phyloP scores from a whole-genome alignment of 2,329 filamentous ascomycete species.

The Botrytis porri region DNA sequence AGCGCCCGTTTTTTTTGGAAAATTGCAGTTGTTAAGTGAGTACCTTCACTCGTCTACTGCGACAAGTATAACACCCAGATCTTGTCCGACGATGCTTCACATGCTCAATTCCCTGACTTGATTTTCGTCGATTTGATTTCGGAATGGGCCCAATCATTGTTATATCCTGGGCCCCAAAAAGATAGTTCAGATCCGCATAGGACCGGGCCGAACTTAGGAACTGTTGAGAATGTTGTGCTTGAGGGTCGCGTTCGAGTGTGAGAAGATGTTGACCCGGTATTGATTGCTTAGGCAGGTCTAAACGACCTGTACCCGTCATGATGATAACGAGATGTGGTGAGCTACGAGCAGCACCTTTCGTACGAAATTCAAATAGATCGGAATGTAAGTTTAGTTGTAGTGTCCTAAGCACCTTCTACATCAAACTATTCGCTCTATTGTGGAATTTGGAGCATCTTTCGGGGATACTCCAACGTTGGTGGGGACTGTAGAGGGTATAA shows the following conservation, averaged over 20 bases:
- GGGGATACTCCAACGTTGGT: background rate
- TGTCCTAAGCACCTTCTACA: conserved; percentile 6
- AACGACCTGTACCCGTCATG: conserved; percentile 11
- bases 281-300: conserved; percentile 10
- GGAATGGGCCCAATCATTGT: conserved; percentile 34
- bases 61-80: conserved; percentile 91
- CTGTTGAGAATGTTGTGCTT: conserved; percentile 8
- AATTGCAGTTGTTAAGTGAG: conserved; percentile 20
- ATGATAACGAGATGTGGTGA: background rate
- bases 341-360: background rate
- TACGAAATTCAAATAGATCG: background rate
- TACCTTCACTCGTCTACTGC: conserved; percentile 81
- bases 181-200: conserved; percentile 33
- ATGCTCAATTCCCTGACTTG: conserved; percentile 33
- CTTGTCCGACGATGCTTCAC: conserved; percentile 92
- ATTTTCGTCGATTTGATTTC: conserved; percentile 35
- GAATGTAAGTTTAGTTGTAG: background rate
- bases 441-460: background rate
- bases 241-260: conserved; percentile 1
- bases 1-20: conserved; percentile 24
- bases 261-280: conserved; percentile 10
- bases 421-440: background rate
- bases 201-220: conserved; percentile 15
- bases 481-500: background rate
- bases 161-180: conserved; percentile 35